phyloP scores from a whole-genome alignment of 768 basidiomycete genomes.

The Calocybe cyanea region DNA sequence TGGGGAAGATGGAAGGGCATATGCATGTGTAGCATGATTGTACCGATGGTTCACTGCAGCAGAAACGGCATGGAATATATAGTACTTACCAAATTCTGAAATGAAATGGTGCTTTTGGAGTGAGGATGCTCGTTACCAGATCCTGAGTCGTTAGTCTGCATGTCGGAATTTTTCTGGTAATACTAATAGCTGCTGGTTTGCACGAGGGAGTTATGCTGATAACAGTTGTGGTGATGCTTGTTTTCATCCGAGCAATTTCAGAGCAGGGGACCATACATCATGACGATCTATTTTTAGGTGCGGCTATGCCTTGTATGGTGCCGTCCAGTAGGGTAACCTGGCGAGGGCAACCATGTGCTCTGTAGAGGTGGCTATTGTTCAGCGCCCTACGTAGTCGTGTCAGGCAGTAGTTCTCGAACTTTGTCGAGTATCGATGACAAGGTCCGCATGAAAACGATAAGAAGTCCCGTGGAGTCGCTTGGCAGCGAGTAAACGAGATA shows the following conservation, averaged over 20 bases:
- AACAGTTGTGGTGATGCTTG: neutral
- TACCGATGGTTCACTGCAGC: neutral
- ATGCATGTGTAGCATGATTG: constrained; percentile 31
- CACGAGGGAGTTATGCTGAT: neutral
- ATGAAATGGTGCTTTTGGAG: constrained; percentile 16
- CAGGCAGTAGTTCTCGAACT: too few species aligned
- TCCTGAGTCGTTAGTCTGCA: constrained; percentile 10
- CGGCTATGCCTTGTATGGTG: too few species aligned
- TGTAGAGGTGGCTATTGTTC: too few species aligned
- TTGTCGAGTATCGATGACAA: neutral
- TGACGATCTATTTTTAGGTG: constrained; percentile 9
- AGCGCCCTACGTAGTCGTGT: too few species aligned
- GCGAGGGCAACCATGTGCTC: too few species aligned
- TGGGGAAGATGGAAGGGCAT: constrained; percentile 49
- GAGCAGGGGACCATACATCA: neutral
- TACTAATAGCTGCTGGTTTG: constrained; percentile 3
- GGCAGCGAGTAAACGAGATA: too few species aligned
- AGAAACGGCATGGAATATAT: constrained; percentile 5
- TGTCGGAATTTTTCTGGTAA: constrained; percentile 1
- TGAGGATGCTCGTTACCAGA: constrained; percentile 8
- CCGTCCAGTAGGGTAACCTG: too few species aligned
- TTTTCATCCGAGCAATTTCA: too few species aligned
- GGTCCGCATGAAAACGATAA: neutral
- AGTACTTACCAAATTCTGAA: constrained; percentile 18
- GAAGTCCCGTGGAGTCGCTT: too few species aligned